These are phyloP conservation scores for Punctularia strigosozonata DNA, from an alignment of 768 basidiomycete species.

Conservation along the genomic window DNA sequence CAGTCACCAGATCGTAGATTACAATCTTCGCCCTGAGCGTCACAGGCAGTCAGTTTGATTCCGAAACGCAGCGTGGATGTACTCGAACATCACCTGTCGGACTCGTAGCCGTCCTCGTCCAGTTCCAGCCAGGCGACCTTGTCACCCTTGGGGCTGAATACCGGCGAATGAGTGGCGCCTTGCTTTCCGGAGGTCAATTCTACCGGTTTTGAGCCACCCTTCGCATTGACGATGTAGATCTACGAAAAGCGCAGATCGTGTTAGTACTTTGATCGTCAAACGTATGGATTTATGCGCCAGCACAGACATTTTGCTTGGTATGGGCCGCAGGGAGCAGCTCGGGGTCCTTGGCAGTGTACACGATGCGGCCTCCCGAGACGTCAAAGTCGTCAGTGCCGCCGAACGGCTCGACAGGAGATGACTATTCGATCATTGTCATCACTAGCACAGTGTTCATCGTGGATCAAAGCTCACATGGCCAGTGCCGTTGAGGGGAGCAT, in stretches of 20 bases:
- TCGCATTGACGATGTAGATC: constrained; percentile 62
- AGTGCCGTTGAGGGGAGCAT: constrained; percentile 54
- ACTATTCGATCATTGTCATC: constrained; percentile 22
- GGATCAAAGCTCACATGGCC: constrained; percentile 42
- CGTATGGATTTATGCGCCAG: not conserved
- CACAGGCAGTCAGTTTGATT: not conserved
- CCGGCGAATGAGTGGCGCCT: constrained; percentile 70
- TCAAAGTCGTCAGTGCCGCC: constrained; percentile 79
- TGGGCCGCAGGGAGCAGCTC: constrained; percentile 67
- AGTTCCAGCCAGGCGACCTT: constrained; percentile 86
- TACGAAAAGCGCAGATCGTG: constrained; percentile 14
- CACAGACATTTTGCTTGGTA: constrained; percentile 72
- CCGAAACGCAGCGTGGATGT: not conserved
- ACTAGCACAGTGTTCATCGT: not conserved
- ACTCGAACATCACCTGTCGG: constrained; percentile 61
- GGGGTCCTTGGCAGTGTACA: constrained; percentile 84
- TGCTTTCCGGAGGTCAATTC: constrained; percentile 78
- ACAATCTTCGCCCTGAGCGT: constrained; percentile 56
- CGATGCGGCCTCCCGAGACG: constrained; percentile 52
- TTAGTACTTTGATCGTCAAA: not conserved
- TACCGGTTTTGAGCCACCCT: constrained; percentile 33
- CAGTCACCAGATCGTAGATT: constrained; percentile 59
- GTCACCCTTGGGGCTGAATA: constrained; percentile 52
- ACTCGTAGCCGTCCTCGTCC: constrained; percentile 80
- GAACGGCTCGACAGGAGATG: constrained; percentile 73